Evolutionary conservation across 2,329 filamentous ascomycete genomes (phyloP).

Genomic region (Verticillium nubilum): DNA sequence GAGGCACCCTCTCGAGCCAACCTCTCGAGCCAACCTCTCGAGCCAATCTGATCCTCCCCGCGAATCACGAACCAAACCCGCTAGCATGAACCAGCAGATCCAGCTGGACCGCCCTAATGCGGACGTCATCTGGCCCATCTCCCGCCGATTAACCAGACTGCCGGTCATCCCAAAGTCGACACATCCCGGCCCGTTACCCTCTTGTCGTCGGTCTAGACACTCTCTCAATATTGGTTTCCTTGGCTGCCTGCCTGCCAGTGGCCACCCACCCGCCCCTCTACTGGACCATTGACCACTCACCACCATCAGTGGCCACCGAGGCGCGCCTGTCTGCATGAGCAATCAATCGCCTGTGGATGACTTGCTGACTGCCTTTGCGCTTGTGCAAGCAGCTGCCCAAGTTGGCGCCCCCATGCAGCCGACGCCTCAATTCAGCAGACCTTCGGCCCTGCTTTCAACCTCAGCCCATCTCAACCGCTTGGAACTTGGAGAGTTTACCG

Average conservation of each 20-base stretch:
- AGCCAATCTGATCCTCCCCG: background rate
- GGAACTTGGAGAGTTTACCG: too few relatives aligned
- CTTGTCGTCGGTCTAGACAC: background rate
- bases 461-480: background rate
- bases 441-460: background rate
- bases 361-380: background rate
- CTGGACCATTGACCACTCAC: background rate
- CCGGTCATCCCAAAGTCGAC: background rate
- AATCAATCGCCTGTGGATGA: background rate
- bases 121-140: conserved; percentile 2
- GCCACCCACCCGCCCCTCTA: background rate
- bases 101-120: background rate
- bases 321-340: background rate
- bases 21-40: background rate
- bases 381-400: background rate
- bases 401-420: background rate
- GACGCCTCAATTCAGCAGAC: background rate
- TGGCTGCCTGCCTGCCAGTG: background rate
- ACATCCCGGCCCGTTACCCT: background rate
- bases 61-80: background rate
- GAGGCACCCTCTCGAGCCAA: too few relatives aligned
- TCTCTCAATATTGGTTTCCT: conserved; percentile 2
- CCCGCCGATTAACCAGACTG: background rate
- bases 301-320: background rate
- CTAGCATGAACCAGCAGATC: background rate